These are phyloP conservation scores for Paramecium primaurelia DNA, from an alignment of 73 alveolate species.

Conservation along the genomic window DNA sequence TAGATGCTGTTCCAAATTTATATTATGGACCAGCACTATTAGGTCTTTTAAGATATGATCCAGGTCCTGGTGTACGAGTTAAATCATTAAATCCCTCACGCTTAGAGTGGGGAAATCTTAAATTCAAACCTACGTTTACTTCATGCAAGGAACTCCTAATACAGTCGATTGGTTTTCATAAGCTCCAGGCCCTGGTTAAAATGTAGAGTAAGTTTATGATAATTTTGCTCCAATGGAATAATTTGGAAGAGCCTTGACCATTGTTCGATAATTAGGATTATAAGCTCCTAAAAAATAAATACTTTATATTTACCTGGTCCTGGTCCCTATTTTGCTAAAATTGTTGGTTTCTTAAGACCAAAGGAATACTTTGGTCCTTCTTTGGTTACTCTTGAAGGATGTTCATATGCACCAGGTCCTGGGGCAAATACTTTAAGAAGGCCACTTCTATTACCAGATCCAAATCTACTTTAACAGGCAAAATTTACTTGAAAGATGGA, in stretches of 20 bases:
- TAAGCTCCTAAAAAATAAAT: constrained; percentile 4
- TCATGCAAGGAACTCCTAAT: constrained; percentile 46
- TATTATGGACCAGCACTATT: constrained; percentile 56
- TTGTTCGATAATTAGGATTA: constrained; percentile 13
- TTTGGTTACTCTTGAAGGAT: not conserved
- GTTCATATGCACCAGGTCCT: constrained; percentile 48
- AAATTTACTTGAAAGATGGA: constrained; percentile 18
- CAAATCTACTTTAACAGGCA: not conserved
- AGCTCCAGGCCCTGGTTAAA: constrained; percentile 59
- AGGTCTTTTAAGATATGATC: constrained; percentile 12
- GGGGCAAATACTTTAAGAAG: constrained; percentile 24
- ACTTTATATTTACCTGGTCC: constrained; percentile 21
- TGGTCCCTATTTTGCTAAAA: not conserved
- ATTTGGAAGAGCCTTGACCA: constrained; percentile 12
- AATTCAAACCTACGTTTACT: not conserved
- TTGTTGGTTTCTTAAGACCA: constrained; percentile 34
- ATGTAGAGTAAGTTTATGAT: not conserved
- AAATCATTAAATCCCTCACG: constrained; percentile 35
- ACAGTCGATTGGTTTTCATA: constrained; percentile 49
- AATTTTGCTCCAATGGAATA: not conserved
- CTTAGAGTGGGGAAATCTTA: constrained; percentile 49
- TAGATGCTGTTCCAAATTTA: constrained; percentile 49
- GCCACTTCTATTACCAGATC: constrained; percentile 31
- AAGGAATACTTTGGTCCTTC: constrained; percentile 44
- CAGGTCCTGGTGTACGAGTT: constrained; percentile 57